Evolutionary conservation across 1,139 yeast genomes (phyloP), one percentile per base, ranked within the genome.

Genomic region (Diutina catenulata): DNA sequence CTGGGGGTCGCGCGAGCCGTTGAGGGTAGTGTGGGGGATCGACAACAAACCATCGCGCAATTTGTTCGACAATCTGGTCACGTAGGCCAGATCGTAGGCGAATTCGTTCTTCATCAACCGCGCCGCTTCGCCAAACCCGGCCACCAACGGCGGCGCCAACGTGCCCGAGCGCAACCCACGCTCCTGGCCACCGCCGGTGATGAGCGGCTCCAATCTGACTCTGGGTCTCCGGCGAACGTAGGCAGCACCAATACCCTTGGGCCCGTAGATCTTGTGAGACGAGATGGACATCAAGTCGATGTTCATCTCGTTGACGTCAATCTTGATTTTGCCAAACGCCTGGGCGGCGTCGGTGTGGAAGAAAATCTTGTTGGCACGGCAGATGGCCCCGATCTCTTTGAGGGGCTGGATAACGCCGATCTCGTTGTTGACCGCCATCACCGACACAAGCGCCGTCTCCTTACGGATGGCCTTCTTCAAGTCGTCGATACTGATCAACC

Each of bases 331-430:
- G 46, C 99, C 99, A 54, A 76, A 84, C 3, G 95, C 98, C 62
- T 91, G 99, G 15, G 99, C 98, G 41, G 83, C 94, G 57, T 91
- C 99, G n/a, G 97, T 80, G 61, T 91, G 99, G 79, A 93, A 91
- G 53, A 87, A 91, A 29, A 91, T 80, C 65, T 93, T 91, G 55
- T 84, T 68, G 49, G 76, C 73, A 48, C 91, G 75, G 62, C 99
- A 91, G 43, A 91, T 70, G 43, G 69, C 62, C 38, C 99, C 99
- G 51, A 91, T 93, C 58, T 87, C 95, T 52, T 84, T 93, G 43
- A 91, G 66, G 5, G 97, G 98, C 63, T 91, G 99, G 52, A 88
- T 77, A 31, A 93, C 97, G 41, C 99, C 99, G 49, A 91, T 91
- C 66, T 91, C 99, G 58, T 91, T 91, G 65, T 91, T 91, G 37